These are phyloP conservation scores for Colletotrichum euphorbiae DNA, from an alignment of 2,329 filamentous ascomycete genomes.

Conservation along the genomic window DNA sequence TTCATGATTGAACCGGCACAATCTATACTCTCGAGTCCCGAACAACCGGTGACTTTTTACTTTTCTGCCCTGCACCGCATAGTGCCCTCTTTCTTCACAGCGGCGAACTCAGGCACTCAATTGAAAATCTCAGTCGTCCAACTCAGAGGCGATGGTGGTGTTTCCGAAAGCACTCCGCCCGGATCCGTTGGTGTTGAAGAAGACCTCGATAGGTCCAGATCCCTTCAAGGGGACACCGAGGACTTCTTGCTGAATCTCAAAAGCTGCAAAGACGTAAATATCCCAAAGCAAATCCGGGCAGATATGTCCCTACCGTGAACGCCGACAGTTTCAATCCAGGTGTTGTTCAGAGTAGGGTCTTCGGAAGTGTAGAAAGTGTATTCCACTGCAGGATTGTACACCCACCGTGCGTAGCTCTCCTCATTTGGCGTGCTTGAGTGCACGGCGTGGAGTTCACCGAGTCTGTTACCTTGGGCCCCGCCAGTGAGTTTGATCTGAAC, in stretches of 20 bases:
- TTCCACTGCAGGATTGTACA: not conserved
- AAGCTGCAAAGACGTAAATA: not conserved
- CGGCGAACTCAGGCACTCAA: not conserved
- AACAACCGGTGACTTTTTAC: no score
- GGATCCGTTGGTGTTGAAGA: not conserved
- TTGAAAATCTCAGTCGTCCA: not conserved
- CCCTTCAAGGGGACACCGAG: slow-evolving; percentile 8
- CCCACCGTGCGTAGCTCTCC: slow-evolving; percentile 5
- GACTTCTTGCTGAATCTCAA: slow-evolving; percentile 11
- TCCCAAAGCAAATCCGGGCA: not conserved
- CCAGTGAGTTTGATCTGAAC: slow-evolving; percentile 10
- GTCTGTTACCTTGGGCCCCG: slow-evolving; percentile 10
- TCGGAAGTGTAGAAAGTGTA: slow-evolving; percentile 1
- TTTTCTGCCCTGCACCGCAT: no score
- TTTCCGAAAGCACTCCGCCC: slow-evolving; percentile 7
- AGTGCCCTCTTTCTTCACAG: no score
- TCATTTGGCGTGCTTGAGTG: slow-evolving; percentile 8
- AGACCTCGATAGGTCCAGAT: slow-evolving; percentile 1
- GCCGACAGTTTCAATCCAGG: not conserved
- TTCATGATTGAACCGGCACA: no score
- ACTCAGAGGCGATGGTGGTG: slow-evolving; percentile 8
- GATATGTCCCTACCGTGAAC: not conserved
- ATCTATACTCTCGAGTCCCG: no score
- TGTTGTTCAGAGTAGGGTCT: slow-evolving; percentile 13
- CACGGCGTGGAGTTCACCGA: slow-evolving; percentile 1